A percentile compares a stretch with the other conserved stretches of the same genome.
Evolutionary conservation across 495 filamentous ascomycete genomes (phyloP).

Genomic region (Trichoderma parareesei): DNA sequence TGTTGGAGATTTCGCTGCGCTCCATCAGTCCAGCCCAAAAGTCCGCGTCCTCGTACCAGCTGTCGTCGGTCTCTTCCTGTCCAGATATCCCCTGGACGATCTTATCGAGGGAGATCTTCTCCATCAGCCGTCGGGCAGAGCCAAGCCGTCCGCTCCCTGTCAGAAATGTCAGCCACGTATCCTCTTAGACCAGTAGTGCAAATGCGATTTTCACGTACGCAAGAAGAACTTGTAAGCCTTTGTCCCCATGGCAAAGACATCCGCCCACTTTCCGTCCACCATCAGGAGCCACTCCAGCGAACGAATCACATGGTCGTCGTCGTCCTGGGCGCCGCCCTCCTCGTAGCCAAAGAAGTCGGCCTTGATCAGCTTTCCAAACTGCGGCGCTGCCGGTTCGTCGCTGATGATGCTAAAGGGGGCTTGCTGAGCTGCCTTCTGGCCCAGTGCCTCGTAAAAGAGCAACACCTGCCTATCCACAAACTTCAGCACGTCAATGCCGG

Average conservation of each 20-base stretch:
- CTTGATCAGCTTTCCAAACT: slow-evolving; percentile 43
- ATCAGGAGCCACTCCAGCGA: slow-evolving; percentile 78
- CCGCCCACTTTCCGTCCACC: slow-evolving; percentile 58
- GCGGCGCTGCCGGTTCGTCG: slow-evolving; percentile 29
- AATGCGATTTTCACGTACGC: slow-evolving; percentile 41
- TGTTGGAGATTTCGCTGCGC: slow-evolving; percentile 24
- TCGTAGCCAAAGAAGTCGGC: slow-evolving; percentile 59
- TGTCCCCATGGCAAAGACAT: slow-evolving; percentile 59
- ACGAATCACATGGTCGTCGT: slow-evolving; percentile 61
- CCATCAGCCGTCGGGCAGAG: slow-evolving; percentile 39
- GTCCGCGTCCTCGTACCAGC: slow-evolving; percentile 35
- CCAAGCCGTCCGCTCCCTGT: slow-evolving; percentile 47
- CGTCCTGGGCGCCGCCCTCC: slow-evolving; percentile 40
- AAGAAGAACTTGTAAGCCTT: slow-evolving; percentile 66
- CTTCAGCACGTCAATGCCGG: slow-evolving; percentile 40
- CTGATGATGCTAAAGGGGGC: slow-evolving; percentile 45
- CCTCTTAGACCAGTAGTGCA: slow-evolving; percentile 18
- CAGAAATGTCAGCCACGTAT: background rate
- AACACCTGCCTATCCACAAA: slow-evolving; percentile 46
- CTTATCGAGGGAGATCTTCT: slow-evolving; percentile 13
- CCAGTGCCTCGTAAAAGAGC: slow-evolving; percentile 43
- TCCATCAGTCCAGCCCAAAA: slow-evolving; percentile 29
- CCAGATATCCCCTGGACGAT: slow-evolving; percentile 13
- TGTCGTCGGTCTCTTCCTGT: slow-evolving; percentile 26
- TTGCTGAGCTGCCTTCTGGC: slow-evolving; percentile 22